Evolutionary conservation across 2,329 filamentous ascomycete genomes (phyloP).

Genomic region (Ampelomyces quisqualis): DNA sequence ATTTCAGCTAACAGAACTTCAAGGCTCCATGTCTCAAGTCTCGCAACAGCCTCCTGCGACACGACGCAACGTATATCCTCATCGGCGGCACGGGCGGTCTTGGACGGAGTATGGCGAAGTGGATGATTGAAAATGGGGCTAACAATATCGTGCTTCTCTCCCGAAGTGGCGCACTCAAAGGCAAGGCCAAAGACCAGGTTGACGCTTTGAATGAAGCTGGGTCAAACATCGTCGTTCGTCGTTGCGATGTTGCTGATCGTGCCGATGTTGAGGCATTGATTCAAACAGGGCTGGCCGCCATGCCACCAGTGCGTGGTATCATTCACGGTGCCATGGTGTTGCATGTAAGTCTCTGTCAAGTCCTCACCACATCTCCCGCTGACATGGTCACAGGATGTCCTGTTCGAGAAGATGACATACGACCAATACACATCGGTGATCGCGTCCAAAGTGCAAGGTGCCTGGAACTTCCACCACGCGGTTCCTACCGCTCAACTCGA

Average conservation of each 20-base stretch:
- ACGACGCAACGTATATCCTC: conserved; percentile 24
- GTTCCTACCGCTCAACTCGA: conserved; percentile 26
- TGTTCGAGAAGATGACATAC: conserved; percentile 24
- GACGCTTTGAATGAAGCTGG: conserved; percentile 14
- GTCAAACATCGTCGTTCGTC: conserved; percentile 14
- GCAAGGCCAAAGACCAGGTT: conserved; percentile 14
- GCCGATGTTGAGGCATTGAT: conserved; percentile 14
- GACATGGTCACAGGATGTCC: conserved; percentile 14
- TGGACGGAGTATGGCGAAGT: conserved; percentile 26
- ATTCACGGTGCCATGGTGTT: conserved; percentile 32
- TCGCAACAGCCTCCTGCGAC: conserved; percentile 2
- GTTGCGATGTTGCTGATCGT: conserved; percentile 19
- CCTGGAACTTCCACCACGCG: conserved; percentile 22
- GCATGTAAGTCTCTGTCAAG: conserved; percentile 10
- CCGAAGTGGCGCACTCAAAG: conserved; percentile 16
- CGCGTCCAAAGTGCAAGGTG: conserved; percentile 21
- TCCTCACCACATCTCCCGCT: neutral
- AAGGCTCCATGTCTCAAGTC: neutral
- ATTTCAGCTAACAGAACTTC: no score
- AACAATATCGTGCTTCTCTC: conserved; percentile 26
- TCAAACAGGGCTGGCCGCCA: conserved; percentile 7
- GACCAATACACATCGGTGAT: conserved; percentile 20
- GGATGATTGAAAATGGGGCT: conserved; percentile 28
- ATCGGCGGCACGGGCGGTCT: conserved; percentile 28
- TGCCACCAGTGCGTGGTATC: conserved; percentile 28